Evolutionary conservation across 768 basidiomycete species (phyloP).

Genomic region (Pisolithus microcarpus): DNA sequence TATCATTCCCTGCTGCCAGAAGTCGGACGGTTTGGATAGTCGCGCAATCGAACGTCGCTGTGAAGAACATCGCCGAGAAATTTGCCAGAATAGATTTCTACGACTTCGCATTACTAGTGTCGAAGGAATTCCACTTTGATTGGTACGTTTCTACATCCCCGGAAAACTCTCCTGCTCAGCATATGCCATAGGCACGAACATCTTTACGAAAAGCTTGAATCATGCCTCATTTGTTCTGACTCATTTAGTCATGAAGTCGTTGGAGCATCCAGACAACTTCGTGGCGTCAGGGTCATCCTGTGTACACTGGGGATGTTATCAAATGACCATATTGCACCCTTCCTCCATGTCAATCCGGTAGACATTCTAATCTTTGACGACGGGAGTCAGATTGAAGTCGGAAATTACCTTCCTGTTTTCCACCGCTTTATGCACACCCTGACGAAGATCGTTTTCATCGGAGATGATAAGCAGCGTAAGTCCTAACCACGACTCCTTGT

Average conservation of each 20-base stretch:
- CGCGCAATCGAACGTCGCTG: slow-evolving; percentile 30
- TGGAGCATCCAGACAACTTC: slow-evolving; percentile 9
- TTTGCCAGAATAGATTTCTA: slow-evolving; percentile 25
- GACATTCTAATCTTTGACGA: slow-evolving; percentile 34
- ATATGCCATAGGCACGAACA: slow-evolving; percentile 40
- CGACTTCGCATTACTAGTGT: slow-evolving; percentile 36
- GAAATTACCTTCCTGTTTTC: slow-evolving; percentile 27
- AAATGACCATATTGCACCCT: slow-evolving; percentile 9
- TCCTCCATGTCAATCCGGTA: slow-evolving; percentile 27
- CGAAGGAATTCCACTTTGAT: slow-evolving; percentile 39
- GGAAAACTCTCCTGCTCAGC: background rate
- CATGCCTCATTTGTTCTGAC: no score
- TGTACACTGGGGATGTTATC: slow-evolving; percentile 45
- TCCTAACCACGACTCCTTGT: background rate
- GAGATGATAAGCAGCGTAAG: slow-evolving; percentile 34
- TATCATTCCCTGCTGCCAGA: slow-evolving; percentile 42
- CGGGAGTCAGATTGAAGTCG: slow-evolving; percentile 32
- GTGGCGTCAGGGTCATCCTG: slow-evolving; percentile 31
- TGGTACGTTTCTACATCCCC: slow-evolving; percentile 27
- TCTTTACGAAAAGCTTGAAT: slow-evolving; percentile 27
- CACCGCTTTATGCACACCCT: slow-evolving; percentile 11
- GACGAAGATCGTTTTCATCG: slow-evolving; percentile 26
- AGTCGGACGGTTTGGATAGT: no score
- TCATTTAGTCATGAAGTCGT: no score
- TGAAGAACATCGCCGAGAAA: slow-evolving; percentile 50